These are phyloP conservation scores for Cadophora luteo-olivacea DNA, from an alignment of 2,329 filamentous ascomycete genomes.

Conservation along the genomic window DNA sequence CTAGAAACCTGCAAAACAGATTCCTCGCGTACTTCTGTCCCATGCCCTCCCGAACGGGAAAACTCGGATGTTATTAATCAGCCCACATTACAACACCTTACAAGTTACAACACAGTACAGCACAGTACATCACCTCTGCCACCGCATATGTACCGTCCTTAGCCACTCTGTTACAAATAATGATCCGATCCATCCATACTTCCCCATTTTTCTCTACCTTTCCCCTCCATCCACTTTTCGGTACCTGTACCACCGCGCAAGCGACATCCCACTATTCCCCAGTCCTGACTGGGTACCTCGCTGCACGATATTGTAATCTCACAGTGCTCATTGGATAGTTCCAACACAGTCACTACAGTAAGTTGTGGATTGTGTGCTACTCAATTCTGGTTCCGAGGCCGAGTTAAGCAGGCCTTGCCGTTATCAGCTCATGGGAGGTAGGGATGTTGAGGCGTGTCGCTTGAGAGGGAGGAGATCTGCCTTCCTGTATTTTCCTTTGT, in stretches of 20 bases:
- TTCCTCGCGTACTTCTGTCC: too few species aligned
- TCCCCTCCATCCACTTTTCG: not conserved
- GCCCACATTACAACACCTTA: not conserved
- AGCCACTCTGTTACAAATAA: not conserved
- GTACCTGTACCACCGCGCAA: not conserved
- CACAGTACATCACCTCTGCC: too few species aligned
- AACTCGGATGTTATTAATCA: constrained; percentile 12
- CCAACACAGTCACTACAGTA: not conserved
- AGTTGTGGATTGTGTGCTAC: not conserved
- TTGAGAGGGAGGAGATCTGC: not conserved
- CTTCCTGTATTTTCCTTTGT: not conserved
- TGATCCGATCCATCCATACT: not conserved
- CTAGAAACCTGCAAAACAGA: too few species aligned
- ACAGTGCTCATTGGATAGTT: not conserved
- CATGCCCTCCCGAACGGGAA: constrained; percentile 1
- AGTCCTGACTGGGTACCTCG: not conserved
- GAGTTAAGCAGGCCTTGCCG: constrained; percentile 2
- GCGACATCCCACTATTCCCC: not conserved
- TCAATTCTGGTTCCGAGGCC: not conserved
- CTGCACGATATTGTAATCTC: not conserved
- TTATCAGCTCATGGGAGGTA: constrained; percentile 2
- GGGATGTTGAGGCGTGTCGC: too few species aligned
- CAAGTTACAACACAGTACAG: not conserved
- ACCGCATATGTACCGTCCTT: not conserved
- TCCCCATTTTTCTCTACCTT: not conserved